Conservation (phyloP, 2,329 filamentous ascomycete genomes). For the Byssochlamys sp. region DNA sequence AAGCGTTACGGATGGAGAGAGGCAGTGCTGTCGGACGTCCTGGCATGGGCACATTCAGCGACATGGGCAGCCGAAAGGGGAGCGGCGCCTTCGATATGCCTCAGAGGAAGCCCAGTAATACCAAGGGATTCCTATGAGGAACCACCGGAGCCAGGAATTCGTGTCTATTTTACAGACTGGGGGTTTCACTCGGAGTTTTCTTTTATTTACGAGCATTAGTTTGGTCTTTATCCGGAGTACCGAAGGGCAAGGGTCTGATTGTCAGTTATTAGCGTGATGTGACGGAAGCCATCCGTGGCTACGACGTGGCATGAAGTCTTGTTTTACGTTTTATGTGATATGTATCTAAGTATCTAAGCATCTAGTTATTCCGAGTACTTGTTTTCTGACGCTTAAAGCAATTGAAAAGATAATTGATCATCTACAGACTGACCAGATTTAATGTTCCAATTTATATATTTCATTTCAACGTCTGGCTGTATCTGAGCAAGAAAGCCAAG, state of each 20-base stretch:
- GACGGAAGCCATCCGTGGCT: constrained; percentile 3
- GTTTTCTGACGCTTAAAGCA: neutral
- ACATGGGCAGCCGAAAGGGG: constrained; percentile 30
- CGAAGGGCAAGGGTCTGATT: constrained; percentile 2
- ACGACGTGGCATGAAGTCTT: neutral
- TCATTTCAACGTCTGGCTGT: too few relatives aligned
- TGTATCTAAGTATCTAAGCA: constrained; percentile 2
- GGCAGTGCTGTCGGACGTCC: constrained; percentile 25
- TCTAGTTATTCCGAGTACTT: neutral
- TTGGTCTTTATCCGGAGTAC: constrained; percentile 2
- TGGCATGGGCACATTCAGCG: constrained; percentile 25
- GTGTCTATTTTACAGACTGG: constrained; percentile 3
- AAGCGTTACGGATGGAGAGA: constrained; percentile 58
- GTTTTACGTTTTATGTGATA: constrained; percentile 4
- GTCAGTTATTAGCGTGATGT: constrained; percentile 5
- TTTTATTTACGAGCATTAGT: neutral
- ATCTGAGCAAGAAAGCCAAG: too few relatives aligned
- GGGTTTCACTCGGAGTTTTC: neutral
- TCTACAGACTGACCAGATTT: too few relatives aligned
- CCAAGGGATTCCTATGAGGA: constrained; percentile 63
- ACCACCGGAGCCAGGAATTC: neutral
- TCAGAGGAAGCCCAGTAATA: constrained; percentile 61
- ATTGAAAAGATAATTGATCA: too few relatives aligned
- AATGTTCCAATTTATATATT: too few relatives aligned
- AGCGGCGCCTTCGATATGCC: constrained; percentile 43